phyloP scores from a whole-genome alignment of 1,284 basidiomycete genomes.

The Ceratobasidium sp. region DNA sequence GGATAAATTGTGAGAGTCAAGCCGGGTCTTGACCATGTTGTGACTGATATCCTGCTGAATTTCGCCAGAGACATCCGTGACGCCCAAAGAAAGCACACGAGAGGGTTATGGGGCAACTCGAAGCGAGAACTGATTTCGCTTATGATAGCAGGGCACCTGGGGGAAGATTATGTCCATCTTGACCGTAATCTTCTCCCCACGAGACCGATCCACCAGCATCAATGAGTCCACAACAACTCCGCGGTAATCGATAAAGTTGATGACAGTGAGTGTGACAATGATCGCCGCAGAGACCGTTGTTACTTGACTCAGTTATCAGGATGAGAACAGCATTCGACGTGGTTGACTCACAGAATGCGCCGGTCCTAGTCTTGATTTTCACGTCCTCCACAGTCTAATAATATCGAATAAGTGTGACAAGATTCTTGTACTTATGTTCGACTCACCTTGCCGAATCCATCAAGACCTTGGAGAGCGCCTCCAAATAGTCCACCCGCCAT shows the following conservation, averaged over 20 bases:
- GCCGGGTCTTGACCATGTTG: slow-evolving; percentile 87
- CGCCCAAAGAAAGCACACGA: slow-evolving; percentile 89
- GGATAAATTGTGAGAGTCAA: slow-evolving; percentile 71
- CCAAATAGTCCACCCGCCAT: slow-evolving; percentile 81
- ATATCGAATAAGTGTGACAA: slow-evolving; percentile 11
- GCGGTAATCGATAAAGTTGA: slow-evolving; percentile 97
- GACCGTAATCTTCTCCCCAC: slow-evolving; percentile 94
- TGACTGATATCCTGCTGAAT: slow-evolving; percentile 91
- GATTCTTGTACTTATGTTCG: neutral
- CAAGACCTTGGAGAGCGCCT: slow-evolving; percentile 80
- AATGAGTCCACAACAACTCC: slow-evolving; percentile 88
- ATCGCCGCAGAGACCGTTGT: slow-evolving; percentile 70
- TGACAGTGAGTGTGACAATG: slow-evolving; percentile 89
- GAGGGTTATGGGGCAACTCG: neutral
- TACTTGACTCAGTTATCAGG: slow-evolving; percentile 44
- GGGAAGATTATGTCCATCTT: slow-evolving; percentile 96
- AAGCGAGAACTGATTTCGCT: slow-evolving; percentile 58
- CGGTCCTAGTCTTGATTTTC: slow-evolving; percentile 95
- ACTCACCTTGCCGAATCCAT: slow-evolving; percentile 97
- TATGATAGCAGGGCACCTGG: slow-evolving; percentile 96
- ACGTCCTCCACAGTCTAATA: slow-evolving; percentile 86
- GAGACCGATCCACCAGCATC: slow-evolving; percentile 91
- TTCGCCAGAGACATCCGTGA: slow-evolving; percentile 99
- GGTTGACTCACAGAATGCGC: slow-evolving; percentile 82
- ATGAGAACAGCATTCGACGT: neutral